phyloP scores from a whole-genome alignment of 2,329 filamentous ascomycete genomes.

The Pyricularia pennisetigena region DNA sequence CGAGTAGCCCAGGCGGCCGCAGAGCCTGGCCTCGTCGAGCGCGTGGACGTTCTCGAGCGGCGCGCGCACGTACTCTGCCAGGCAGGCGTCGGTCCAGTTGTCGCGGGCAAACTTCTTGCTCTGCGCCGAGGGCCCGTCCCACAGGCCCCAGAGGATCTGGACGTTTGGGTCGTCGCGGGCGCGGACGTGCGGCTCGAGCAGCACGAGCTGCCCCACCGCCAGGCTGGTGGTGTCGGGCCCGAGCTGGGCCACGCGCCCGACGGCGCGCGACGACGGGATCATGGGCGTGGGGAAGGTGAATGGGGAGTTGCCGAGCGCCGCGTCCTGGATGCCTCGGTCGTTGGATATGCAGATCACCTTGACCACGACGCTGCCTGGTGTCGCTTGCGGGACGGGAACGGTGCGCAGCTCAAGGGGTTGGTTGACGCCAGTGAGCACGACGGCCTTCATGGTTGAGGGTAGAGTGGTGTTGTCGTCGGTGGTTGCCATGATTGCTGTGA shows the following conservation, averaged over 20 bases:
- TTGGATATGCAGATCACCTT: slow-evolving; percentile 8
- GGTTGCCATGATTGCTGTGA: slow-evolving; percentile 9
- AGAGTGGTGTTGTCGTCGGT: slow-evolving; percentile 2
- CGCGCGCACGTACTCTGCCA: slow-evolving; percentile 22
- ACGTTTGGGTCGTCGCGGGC: slow-evolving; percentile 21
- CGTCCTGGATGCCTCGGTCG: background rate
- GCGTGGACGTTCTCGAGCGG: slow-evolving; percentile 25
- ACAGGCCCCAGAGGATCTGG: slow-evolving; percentile 10
- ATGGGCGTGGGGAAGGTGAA: background rate
- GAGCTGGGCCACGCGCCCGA: slow-evolving; percentile 22
- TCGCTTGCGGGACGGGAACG: slow-evolving; percentile 8
- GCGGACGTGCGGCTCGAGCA: slow-evolving; percentile 21
- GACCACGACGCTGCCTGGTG: slow-evolving; percentile 10
- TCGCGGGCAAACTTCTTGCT: slow-evolving; percentile 18
- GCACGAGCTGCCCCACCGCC: slow-evolving; percentile 21
- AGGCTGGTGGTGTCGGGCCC: slow-evolving; percentile 22
- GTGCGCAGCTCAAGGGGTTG: slow-evolving; percentile 9
- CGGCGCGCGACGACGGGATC: slow-evolving; percentile 15
- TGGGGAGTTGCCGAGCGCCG: background rate
- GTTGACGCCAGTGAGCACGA: slow-evolving; percentile 7
- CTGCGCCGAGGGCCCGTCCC: slow-evolving; percentile 15
- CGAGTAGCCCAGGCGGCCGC: slow-evolving; percentile 24
- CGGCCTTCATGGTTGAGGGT: slow-evolving; percentile 12
- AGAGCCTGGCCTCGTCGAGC: slow-evolving; percentile 21
- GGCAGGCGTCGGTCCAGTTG: slow-evolving; percentile 21